Conservation (phyloP, 148 eudicot genomes). For the Cornus suecica region DNA sequence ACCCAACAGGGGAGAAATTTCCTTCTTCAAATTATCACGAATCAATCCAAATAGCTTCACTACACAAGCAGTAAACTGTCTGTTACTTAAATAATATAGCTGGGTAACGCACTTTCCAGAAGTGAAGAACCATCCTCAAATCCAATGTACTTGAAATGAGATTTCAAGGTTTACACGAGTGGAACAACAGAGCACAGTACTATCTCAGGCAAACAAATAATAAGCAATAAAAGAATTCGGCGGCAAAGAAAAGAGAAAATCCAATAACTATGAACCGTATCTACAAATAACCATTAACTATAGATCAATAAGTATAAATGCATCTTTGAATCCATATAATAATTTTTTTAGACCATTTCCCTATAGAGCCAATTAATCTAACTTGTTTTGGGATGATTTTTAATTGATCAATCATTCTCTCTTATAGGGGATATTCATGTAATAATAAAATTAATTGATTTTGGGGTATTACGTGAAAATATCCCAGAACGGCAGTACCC, state of each 20-base stretch:
- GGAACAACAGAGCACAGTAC: not conserved
- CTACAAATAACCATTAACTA: too few species aligned
- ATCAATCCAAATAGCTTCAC: slow-evolving; percentile 96
- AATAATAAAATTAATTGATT: too few species aligned
- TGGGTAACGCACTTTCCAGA: slow-evolving; percentile 87
- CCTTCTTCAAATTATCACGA: slow-evolving; percentile 98
- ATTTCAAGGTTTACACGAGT: slow-evolving; percentile 47
- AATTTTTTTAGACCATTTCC: too few species aligned
- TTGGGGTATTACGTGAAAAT: too few species aligned
- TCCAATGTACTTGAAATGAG: slow-evolving; percentile 69
- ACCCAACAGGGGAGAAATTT: slow-evolving; percentile 79
- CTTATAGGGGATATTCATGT: too few species aligned
- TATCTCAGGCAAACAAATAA: not conserved
- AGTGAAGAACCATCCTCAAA: slow-evolving; percentile 78
- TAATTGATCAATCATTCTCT: too few species aligned
- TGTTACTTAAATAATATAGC: slow-evolving; percentile 95
- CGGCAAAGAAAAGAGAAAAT: not conserved
- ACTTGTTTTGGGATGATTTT: too few species aligned
- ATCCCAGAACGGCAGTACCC: too few species aligned
- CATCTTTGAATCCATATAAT: too few species aligned
- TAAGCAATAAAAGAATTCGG: not conserved
- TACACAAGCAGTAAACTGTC: slow-evolving; percentile 90
- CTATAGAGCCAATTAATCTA: too few species aligned
- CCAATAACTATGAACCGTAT: too few species aligned
- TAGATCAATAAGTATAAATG: too few species aligned